A percentile compares a stretch with the other conserved stretches of the same genome.
Evolutionary conservation across 2,329 filamentous ascomycete genomes (phyloP).

Genomic region (Alternaria conjuncta): DNA sequence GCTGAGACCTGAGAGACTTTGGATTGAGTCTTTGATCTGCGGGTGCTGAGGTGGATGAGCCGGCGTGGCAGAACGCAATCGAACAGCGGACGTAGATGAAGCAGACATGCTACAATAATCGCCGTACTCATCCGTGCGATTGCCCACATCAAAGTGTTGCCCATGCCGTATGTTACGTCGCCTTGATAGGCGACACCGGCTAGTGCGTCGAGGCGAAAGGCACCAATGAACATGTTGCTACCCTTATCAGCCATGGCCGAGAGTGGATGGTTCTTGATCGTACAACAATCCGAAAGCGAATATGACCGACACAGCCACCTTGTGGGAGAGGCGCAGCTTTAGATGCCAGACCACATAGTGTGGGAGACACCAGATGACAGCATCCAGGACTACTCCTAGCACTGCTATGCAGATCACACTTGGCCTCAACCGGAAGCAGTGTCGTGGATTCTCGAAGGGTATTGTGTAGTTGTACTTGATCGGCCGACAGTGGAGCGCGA

Average conservation of each 20-base stretch:
- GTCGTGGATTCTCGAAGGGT: conserved; percentile 16
- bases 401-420: conserved; percentile 15
- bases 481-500: conserved; percentile 30
- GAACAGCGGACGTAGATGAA: conserved; percentile 32
- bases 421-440: conserved; percentile 28
- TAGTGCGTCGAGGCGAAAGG: conserved; percentile 18
- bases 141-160: conserved; percentile 25
- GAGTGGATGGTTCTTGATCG: not conserved
- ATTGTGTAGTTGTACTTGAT: conserved; percentile 28
- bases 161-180: conserved; percentile 26
- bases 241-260: conserved; percentile 8
- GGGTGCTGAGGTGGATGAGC: conserved; percentile 14
- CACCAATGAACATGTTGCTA: conserved; percentile 26
- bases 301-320: conserved; percentile 29
- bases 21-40: not conserved
- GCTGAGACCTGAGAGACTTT: not conserved
- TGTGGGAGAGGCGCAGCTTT: conserved; percentile 28
- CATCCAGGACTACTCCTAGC: conserved; percentile 25
- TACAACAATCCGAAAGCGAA: conserved; percentile 35
- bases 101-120: conserved; percentile 34
- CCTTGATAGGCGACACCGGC: conserved; percentile 1
- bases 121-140: conserved; percentile 30
- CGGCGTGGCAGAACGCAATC: conserved; percentile 21
- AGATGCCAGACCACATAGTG: conserved; percentile 36
- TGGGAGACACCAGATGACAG: conserved; percentile 30